Percentiles rank a stretch among this genome's conserved stretches.
These are phyloP conservation scores for Cryptomeria japonica DNA, from an alignment of 75 land plant genomes.

Conservation along the genomic window DNA sequence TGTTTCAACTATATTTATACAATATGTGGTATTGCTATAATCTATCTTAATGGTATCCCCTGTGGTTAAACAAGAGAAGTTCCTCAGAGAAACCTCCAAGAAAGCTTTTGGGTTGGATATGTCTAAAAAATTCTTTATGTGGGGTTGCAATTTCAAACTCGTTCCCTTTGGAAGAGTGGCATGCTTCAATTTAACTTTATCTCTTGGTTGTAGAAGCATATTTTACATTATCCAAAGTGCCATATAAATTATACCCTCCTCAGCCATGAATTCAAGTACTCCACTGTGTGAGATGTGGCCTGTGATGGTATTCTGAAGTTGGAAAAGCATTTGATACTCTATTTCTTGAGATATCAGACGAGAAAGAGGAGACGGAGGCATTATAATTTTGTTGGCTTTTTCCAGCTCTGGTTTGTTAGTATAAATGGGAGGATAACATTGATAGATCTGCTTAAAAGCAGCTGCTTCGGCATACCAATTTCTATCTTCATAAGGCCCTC, in stretches of 20 bases:
- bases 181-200: constrained; percentile 19
- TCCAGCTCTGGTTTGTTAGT: not conserved
- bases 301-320: not conserved
- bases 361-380: constrained; percentile 7
- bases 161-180: constrained; percentile 28
- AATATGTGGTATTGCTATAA: constrained; percentile 49
- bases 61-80: constrained; percentile 51
- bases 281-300: not conserved
- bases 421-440: not conserved
- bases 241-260: not conserved
- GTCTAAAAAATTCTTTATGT: constrained; percentile 28
- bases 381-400: constrained; percentile 10
- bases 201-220: too few species aligned
- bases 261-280: not conserved
- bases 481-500: not conserved
- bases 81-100: constrained; percentile 53
- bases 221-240: too few species aligned
- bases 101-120: constrained; percentile 30
- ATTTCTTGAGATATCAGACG: not conserved
- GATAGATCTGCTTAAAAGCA: not conserved
- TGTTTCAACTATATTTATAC: constrained; percentile 54
- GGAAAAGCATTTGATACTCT: not conserved
- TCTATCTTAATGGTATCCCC: constrained; percentile 53
- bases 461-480: not conserved
- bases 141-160: constrained; percentile 29